Conservation (phyloP, 2,329 filamentous ascomycete species). For the Curvularia spicifera region DNA sequence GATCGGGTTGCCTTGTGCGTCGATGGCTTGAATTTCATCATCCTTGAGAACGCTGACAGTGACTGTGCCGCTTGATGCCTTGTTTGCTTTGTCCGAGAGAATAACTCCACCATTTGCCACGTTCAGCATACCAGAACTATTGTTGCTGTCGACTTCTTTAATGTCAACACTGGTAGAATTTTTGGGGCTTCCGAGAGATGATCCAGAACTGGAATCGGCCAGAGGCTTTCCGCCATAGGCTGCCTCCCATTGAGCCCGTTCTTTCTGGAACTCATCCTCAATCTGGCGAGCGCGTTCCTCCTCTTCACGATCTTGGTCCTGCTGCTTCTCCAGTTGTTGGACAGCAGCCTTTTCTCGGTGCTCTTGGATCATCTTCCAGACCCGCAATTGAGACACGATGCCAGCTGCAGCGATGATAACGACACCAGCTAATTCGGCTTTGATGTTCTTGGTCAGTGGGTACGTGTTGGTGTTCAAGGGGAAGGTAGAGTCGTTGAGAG, state of each 20-base stretch:
- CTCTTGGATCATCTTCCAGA: slow-evolving; percentile 79
- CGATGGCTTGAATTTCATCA: slow-evolving; percentile 50
- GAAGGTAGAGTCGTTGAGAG: slow-evolving; percentile 77
- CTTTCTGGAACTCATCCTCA: slow-evolving; percentile 66
- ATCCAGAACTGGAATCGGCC: slow-evolving; percentile 60
- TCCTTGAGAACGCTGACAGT: slow-evolving; percentile 62
- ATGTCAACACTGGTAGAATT: slow-evolving; percentile 44
- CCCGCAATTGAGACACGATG: slow-evolving; percentile 80
- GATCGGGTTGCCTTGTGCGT: slow-evolving; percentile 40
- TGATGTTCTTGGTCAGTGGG: slow-evolving; percentile 83
- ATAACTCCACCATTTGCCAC: slow-evolving; percentile 53
- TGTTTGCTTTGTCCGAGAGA: slow-evolving; percentile 41
- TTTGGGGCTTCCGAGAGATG: slow-evolving; percentile 45
- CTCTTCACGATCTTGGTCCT: slow-evolving; percentile 70
- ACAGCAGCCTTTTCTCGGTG: slow-evolving; percentile 56
- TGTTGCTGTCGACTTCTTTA: slow-evolving; percentile 51
- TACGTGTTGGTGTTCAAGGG: slow-evolving; percentile 78
- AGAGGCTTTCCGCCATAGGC: slow-evolving; percentile 69
- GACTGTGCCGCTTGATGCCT: slow-evolving; percentile 52
- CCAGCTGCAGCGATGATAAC: slow-evolving; percentile 77
- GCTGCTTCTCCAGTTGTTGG: slow-evolving; percentile 58
- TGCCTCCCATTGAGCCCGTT: slow-evolving; percentile 76
- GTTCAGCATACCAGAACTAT: slow-evolving; percentile 64
- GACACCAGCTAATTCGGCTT: slow-evolving; percentile 80
- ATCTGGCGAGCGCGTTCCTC: slow-evolving; percentile 71